Evolutionary conservation across 164 flowering plant species (phyloP).

Genomic region (Magnolia sinica): DNA sequence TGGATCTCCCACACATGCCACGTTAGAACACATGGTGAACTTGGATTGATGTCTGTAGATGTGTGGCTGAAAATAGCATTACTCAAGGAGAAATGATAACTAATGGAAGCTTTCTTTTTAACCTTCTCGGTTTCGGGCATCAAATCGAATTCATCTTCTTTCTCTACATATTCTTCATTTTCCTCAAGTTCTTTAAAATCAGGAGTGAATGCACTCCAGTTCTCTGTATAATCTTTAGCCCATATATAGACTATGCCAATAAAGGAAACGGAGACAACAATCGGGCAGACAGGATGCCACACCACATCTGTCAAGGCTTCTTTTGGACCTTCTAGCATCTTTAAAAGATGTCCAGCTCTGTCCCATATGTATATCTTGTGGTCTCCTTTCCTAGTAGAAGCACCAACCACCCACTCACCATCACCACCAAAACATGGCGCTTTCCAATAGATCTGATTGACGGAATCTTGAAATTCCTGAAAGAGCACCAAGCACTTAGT

Average conservation of each 20-base stretch:
- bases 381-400: conserved; percentile 96
- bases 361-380: conserved; percentile 98
- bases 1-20: too few species aligned
- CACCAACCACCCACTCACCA: conserved; percentile 97
- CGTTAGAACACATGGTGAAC: too few species aligned
- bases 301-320: conserved; percentile 90
- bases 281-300: conserved; percentile 95
- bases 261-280: conserved; percentile 83
- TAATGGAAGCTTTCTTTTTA: conserved; percentile 1
- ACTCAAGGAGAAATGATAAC: too few species aligned
- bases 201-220: conserved; percentile 99
- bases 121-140: conserved; percentile 90
- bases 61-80: too few species aligned
- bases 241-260: conserved; percentile 89
- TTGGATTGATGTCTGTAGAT: too few species aligned
- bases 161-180: conserved; percentile 94
- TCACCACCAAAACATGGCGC: conserved; percentile 98
- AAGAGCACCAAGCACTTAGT: conserved; percentile 65
- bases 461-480: conserved; percentile 90
- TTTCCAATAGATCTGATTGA: conserved; percentile 89
- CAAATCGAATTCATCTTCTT: conserved; percentile 97
- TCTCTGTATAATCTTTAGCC: conserved; percentile 98
- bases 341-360: conserved; percentile 87
- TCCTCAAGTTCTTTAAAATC: conserved; percentile 99
- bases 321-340: conserved; percentile 95